Percentiles rank a stretch among this genome's conserved stretches.
phyloP scores from a whole-genome alignment of 1,284 basidiomycete genomes.

The Microbotryomycetes sp. region DNA sequence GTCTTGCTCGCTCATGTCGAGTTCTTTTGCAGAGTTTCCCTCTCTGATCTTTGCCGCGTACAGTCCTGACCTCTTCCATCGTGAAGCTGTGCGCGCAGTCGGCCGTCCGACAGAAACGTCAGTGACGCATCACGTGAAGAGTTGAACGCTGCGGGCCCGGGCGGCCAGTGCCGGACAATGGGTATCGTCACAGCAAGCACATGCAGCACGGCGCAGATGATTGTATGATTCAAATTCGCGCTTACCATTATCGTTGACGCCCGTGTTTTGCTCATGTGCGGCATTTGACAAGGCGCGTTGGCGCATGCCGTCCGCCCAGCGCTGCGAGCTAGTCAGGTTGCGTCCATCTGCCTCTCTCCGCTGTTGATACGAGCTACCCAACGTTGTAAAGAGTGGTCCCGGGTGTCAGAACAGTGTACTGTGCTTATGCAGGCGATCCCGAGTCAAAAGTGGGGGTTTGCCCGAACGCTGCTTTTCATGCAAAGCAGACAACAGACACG shows the following conservation, averaged over 20 bases:
- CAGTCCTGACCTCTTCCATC: slow-evolving; percentile 33
- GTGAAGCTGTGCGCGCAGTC: slow-evolving; percentile 17
- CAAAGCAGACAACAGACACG: no score
- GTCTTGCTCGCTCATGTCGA: slow-evolving; percentile 20
- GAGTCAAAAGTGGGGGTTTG: no score
- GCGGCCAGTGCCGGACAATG: no score
- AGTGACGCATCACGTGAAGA: no score
- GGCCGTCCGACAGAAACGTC: no score
- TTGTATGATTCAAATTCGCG: background rate
- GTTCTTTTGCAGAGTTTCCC: slow-evolving; percentile 2
- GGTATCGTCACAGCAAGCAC: no score
- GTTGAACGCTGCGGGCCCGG: no score
- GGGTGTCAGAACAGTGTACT: no score
- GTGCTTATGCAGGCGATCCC: no score
- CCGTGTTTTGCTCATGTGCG: slow-evolving; percentile 19
- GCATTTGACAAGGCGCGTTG: slow-evolving; percentile 11
- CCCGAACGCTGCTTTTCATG: no score
- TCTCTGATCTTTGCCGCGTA: slow-evolving; percentile 31
- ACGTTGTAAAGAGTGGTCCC: no score
- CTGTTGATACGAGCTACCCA: background rate
- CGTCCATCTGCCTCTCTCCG: slow-evolving; percentile 10
- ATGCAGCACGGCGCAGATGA: background rate
- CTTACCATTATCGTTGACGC: slow-evolving; percentile 31
- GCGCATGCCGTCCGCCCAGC: slow-evolving; percentile 33
- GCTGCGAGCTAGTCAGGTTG: slow-evolving; percentile 27